Percentiles rank a stretch among this genome's conserved stretches.
Conservation (phyloP, 1,139 yeast genomes). For the Saccharomyces hybrid region DNA sequence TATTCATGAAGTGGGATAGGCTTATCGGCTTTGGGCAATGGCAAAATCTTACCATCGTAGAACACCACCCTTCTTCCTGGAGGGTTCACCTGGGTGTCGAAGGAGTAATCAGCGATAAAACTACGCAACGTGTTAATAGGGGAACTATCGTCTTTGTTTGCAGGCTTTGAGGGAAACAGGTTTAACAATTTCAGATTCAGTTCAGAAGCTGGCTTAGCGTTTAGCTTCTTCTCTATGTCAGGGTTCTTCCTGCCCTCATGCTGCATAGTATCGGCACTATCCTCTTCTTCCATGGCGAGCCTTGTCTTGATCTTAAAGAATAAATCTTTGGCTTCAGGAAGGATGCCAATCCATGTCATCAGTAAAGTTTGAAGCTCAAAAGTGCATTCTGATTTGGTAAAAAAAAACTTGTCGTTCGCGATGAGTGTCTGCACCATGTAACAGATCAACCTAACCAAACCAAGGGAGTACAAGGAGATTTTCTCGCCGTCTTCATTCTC, state of each 20-base stretch:
- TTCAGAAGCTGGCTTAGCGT: slow-evolving; percentile 5
- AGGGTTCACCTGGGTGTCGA: slow-evolving; percentile 16
- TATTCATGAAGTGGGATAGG: slow-evolving; percentile 3
- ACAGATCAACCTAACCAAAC: slow-evolving; percentile 49
- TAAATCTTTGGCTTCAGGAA: slow-evolving; percentile 39
- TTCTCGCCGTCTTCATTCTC: slow-evolving; percentile 34
- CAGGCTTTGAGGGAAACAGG: slow-evolving; percentile 18
- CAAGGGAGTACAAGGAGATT: slow-evolving; percentile 39
- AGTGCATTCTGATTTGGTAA: slow-evolving; percentile 42
- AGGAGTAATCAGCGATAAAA: slow-evolving; percentile 21
- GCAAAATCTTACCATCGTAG: slow-evolving; percentile 21
- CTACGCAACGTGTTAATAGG: slow-evolving; percentile 22
- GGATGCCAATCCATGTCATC: slow-evolving; percentile 53
- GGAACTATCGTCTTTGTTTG: slow-evolving; percentile 15
- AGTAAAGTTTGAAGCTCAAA: slow-evolving; percentile 51
- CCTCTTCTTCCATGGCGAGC: slow-evolving; percentile 7
- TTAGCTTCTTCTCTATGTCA: not conserved
- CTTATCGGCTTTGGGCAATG: slow-evolving; percentile 11
- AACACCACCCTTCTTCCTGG: slow-evolving; percentile 23
- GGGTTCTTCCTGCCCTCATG: slow-evolving; percentile 1
- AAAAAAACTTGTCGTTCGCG: slow-evolving; percentile 38
- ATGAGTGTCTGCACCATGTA: slow-evolving; percentile 50
- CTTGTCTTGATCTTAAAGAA: slow-evolving; percentile 32
- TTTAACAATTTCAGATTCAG: slow-evolving; percentile 18
- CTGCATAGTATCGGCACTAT: slow-evolving; percentile 1